phyloP scores from a whole-genome alignment of 2,329 filamentous ascomycete species.

The Paecilomyces sp. region DNA sequence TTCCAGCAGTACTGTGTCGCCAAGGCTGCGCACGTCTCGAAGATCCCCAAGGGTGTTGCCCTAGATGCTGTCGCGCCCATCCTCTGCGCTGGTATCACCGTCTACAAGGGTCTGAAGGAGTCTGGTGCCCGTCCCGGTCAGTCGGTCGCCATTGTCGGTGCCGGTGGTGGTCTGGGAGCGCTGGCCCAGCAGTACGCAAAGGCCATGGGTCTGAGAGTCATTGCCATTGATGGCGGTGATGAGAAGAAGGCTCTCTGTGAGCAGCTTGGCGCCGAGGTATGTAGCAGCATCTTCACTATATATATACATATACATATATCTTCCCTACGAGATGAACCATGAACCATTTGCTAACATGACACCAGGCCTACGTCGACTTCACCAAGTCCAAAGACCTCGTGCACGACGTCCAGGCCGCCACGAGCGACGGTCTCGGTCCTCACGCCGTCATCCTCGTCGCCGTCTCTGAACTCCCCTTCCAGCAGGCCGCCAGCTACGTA shows the following conservation, averaged over 20 bases:
- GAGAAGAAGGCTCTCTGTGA: constrained; percentile 67
- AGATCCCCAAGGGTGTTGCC: constrained; percentile 67
- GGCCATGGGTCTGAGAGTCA: constrained; percentile 74
- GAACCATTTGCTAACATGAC: constrained; percentile 1
- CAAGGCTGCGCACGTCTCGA: constrained; percentile 77
- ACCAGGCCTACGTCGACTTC: constrained; percentile 69
- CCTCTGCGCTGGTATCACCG: constrained; percentile 78
- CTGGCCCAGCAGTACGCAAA: constrained; percentile 82
- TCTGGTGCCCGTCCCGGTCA: constrained; percentile 67
- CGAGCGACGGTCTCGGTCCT: constrained; percentile 72
- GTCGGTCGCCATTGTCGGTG: constrained; percentile 76
- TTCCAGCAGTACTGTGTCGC: constrained; percentile 91
- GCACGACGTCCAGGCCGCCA: constrained; percentile 74
- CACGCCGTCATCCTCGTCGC: constrained; percentile 83
- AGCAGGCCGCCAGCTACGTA: constrained; percentile 85
- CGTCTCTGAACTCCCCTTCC: constrained; percentile 85
- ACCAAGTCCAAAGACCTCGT: constrained; percentile 67
- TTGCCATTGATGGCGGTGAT: constrained; percentile 75
- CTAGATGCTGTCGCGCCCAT: constrained; percentile 74
- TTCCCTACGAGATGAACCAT: too few species aligned
- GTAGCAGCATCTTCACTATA: constrained; percentile 1
- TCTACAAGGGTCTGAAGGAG: constrained; percentile 86
- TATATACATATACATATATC: too few species aligned
- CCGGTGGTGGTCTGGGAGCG: constrained; percentile 73
- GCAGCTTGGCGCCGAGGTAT: constrained; percentile 58